phyloP scores from a whole-genome alignment of 129 eudicot genomes.

The Solidago caesia region DNA sequence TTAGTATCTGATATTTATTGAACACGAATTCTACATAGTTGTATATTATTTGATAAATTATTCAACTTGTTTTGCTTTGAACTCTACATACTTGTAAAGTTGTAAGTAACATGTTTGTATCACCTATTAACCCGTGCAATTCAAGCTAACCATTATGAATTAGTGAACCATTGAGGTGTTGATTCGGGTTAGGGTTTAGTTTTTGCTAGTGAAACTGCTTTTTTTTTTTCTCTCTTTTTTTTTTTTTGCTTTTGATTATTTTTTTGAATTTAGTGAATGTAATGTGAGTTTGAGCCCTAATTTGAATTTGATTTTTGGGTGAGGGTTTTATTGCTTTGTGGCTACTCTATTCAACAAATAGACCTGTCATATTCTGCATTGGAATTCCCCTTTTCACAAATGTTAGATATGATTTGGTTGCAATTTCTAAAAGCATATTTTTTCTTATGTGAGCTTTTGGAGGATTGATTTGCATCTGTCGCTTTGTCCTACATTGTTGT shows the following conservation, averaged over 20 bases:
- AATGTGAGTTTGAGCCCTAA: constrained; percentile 1
- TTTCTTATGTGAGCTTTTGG: neutral
- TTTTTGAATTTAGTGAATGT: neutral
- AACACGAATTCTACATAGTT: too few relatives aligned
- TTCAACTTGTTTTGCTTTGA: too few relatives aligned
- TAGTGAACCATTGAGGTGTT: too few relatives aligned
- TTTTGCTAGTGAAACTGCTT: neutral
- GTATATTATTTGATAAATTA: too few relatives aligned
- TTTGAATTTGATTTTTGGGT: neutral
- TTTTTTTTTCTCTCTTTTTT: neutral
- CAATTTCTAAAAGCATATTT: neutral
- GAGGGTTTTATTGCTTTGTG: neutral
- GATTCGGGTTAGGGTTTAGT: neutral
- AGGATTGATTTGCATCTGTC: too few relatives aligned
- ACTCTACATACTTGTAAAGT: too few relatives aligned
- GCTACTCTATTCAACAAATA: neutral
- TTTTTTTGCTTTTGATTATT: neutral
- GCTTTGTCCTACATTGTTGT: too few relatives aligned
- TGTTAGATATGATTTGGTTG: neutral
- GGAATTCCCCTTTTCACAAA: neutral
- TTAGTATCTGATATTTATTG: too few relatives aligned
- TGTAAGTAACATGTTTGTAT: too few relatives aligned
- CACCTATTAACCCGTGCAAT: too few relatives aligned
- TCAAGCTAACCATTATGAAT: too few relatives aligned
- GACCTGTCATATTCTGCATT: neutral